Conservation (phyloP, 2,329 filamentous ascomycete species). For the Trichoderma sp. region DNA sequence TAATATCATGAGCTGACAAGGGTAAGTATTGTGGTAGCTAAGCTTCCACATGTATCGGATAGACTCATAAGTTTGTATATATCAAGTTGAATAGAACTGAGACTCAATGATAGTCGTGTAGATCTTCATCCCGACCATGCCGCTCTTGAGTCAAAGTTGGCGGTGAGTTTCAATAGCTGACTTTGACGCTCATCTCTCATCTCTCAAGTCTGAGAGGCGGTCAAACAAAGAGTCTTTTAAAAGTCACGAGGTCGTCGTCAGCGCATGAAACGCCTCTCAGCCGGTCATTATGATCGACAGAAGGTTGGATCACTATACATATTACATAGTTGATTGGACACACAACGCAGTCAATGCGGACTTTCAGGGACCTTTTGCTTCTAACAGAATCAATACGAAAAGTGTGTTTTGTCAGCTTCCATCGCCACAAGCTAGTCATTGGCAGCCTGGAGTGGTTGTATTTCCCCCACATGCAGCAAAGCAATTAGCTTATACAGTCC, state of each 20-base stretch:
- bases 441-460: too few species aligned
- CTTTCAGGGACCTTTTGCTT: not conserved
- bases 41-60: not conserved
- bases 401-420: not conserved
- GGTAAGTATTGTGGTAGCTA: not conserved
- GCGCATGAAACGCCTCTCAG: not conserved
- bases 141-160: not conserved
- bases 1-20: not conserved
- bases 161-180: not conserved
- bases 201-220: not conserved
- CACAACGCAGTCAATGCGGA: not conserved
- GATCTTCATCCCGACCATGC: not conserved
- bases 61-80: not conserved
- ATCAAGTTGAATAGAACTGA: not conserved
- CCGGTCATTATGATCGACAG: not conserved
- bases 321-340: not conserved
- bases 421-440: not conserved
- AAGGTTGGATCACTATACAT: not conserved
- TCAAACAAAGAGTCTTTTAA: not conserved
- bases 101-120: not conserved
- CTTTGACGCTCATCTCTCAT: not conserved
- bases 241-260: not conserved
- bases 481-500: constrained; percentile 6
- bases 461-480: constrained; percentile 16
- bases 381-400: not conserved